Evolutionary conservation across 352 stramenopile species (phyloP).

Genomic region (Phytophthora nicotianae): DNA sequence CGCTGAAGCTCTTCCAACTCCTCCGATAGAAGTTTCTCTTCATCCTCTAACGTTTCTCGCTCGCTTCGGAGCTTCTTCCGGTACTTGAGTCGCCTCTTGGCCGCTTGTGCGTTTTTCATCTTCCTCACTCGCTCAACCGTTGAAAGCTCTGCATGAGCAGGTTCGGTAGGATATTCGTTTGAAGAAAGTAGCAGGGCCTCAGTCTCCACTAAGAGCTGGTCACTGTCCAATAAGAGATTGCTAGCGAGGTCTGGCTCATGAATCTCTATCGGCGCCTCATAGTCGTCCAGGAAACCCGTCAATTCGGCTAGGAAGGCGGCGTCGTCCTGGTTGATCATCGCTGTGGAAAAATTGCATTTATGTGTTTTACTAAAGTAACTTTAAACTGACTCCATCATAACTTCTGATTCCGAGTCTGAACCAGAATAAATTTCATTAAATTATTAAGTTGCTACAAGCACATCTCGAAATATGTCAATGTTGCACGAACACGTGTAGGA

Average conservation of each 20-base stretch:
- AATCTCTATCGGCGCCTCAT: neutral
- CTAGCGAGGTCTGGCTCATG: neutral
- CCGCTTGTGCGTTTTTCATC: constrained; percentile 16
- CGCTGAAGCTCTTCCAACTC: constrained; percentile 18
- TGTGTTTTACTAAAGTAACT: too few species aligned
- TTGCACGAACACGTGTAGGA: neutral
- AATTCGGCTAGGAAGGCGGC: constrained; percentile 15
- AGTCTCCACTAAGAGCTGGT: constrained; percentile 23
- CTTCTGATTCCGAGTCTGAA: too few species aligned
- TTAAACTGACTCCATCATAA: too few species aligned
- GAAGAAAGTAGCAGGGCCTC: constrained; percentile 9
- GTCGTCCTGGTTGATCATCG: constrained; percentile 5
- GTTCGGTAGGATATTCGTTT: neutral
- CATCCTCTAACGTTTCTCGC: constrained; percentile 24
- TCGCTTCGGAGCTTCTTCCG: constrained; percentile 35
- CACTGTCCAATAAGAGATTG: constrained; percentile 12
- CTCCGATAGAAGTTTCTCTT: constrained; percentile 19
- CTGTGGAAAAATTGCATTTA: too few species aligned
- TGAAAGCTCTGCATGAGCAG: neutral
- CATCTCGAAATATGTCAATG: neutral
- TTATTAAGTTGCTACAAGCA: constrained; percentile 1
- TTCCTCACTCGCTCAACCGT: neutral
- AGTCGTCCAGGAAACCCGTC: constrained; percentile 6
- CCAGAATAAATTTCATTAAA: too few species aligned
- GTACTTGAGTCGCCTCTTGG: constrained; percentile 29